A percentile compares a stretch with the other conserved stretches of the same genome.
Evolutionary conservation across 176 grass and related monocot genomes (phyloP).

Genomic region (Avena insularis): DNA sequence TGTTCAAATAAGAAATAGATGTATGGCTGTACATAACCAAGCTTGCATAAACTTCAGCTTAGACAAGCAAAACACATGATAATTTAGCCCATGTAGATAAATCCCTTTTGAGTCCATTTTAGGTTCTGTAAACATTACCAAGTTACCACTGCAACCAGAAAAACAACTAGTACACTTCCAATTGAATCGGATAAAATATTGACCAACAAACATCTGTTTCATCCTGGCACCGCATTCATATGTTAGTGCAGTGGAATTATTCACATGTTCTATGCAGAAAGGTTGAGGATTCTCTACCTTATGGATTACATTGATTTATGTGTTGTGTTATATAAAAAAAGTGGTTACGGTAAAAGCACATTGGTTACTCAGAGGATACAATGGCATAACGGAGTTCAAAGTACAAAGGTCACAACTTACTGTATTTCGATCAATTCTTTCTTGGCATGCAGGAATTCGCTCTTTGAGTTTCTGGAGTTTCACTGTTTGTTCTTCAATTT

Average conservation of each 20-base stretch:
- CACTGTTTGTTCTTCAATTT: conserved; percentile 64
- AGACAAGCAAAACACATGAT: conserved; percentile 27
- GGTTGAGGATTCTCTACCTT: neutral
- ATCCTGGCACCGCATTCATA: neutral
- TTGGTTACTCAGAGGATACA: conserved; percentile 6
- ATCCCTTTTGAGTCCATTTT: conserved; percentile 21
- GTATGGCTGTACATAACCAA: neutral
- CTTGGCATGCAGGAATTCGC: conserved; percentile 83
- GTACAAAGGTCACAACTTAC: conserved; percentile 53
- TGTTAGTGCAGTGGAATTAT: neutral
- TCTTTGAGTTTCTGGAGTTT: conserved; percentile 83
- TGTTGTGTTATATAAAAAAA: neutral
- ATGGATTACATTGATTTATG: neutral
- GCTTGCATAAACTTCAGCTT: conserved; percentile 5
- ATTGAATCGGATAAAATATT: conserved; percentile 7
- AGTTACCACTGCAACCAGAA: neutral
- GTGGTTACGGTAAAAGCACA: neutral
- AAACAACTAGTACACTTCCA: neutral
- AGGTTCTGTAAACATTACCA: neutral
- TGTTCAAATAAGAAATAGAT: conserved; percentile 5
- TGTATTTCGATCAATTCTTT: conserved; percentile 72
- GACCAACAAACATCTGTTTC: neutral
- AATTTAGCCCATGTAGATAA: conserved; percentile 1
- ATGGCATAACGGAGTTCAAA: neutral
- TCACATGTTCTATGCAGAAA: neutral